Base-by-base conservation (phyloP, 495 filamentous ascomycete species). In the Symbiotaphrina buchneri region DNA sequence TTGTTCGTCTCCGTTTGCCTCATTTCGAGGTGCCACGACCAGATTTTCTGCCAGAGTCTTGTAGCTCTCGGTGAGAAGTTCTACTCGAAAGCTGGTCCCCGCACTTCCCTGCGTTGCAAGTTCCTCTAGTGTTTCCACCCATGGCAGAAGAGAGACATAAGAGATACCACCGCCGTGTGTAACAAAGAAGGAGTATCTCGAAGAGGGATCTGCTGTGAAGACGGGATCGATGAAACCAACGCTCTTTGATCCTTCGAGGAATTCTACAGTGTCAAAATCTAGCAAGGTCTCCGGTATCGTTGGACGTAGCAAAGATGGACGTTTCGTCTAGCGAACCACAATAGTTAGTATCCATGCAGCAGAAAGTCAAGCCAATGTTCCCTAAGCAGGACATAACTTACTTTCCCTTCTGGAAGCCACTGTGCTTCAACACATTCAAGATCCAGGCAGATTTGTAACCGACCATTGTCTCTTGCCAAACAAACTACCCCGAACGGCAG, bases 121-220 rank as follows among this genome's bases (percentile, higher is more conserved):
- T 47, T 93, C 83, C 49, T 87, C 77, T 1, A 93, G 58, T 20
- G 67, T 62, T 35, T 70, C 69, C 5, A 74, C 63, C 79, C 80
- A 92, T 1, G 75, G 61, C 4, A 61, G 50, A 32, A 90, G 51
- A 1, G 71, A 79, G 30, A 92, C 54, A 42, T 58, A 74, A 4
- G 56, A 71, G 18, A 91, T 65, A 28, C 74, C 77, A 7, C 58
- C 66, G 11, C 63, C 50, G 33, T 74, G 68, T 0, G 81, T 90
- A 33, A 85, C 62, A 41, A 73, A 87, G 46, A 87, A 74, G 2
- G 66, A 64, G 44, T 87, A 82, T 21, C 68, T 65, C 2, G 77
- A 81, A 22, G 65, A 60, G 19, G 68, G 52, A 45, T 90, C 81
- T 21, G 56, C 46, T 27, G 69, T 80, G 46, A 91, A 83, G 19